Percentiles rank a stretch among this genome's conserved stretches.
Evolutionary conservation across 1,284 basidiomycete genomes (phyloP).

Genomic region (Ustilago loliicola): DNA sequence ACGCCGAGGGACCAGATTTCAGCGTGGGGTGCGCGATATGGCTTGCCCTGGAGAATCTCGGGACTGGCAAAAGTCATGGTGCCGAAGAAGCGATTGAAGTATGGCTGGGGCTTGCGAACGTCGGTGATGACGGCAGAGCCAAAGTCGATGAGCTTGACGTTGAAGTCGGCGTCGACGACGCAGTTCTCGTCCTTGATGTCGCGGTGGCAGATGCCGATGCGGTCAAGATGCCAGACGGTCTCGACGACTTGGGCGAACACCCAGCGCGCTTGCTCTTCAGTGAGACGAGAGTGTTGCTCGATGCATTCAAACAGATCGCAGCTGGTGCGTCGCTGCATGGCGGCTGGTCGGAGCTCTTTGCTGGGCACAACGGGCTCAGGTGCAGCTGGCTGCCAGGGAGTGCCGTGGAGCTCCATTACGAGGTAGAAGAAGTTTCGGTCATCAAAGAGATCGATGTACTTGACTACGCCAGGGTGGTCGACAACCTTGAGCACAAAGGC

Average conservation of each 20-base stretch:
- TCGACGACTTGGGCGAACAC: slow-evolving; percentile 90
- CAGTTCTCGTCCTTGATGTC: slow-evolving; percentile 94
- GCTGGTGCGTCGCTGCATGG: slow-evolving; percentile 80
- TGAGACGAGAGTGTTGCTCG: slow-evolving; percentile 84
- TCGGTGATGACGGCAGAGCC: slow-evolving; percentile 86
- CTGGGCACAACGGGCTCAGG: slow-evolving; percentile 20
- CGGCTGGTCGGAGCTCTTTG: slow-evolving; percentile 38
- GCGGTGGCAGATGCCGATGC: slow-evolving; percentile 84
- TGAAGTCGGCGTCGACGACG: slow-evolving; percentile 78
- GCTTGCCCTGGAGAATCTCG: slow-evolving; percentile 82
- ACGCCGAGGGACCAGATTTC: slow-evolving; percentile 95
- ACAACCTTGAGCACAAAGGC: slow-evolving; percentile 81
- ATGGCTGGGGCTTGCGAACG: slow-evolving; percentile 77
- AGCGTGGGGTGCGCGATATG: slow-evolving; percentile 78
- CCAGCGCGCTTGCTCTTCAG: slow-evolving; percentile 82
- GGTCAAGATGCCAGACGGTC: slow-evolving; percentile 82
- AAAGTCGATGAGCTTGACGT: slow-evolving; percentile 92
- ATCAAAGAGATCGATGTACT: slow-evolving; percentile 85
- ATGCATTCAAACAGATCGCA: slow-evolving; percentile 95
- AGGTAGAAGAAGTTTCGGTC: slow-evolving; percentile 87
- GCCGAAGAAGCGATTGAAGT: slow-evolving; percentile 73
- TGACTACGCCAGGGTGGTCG: slow-evolving; percentile 83
- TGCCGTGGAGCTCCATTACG: slow-evolving; percentile 91
- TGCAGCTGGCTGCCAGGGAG: slow-evolving; percentile 77
- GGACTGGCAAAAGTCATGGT: slow-evolving; percentile 72